These are phyloP conservation scores for Suillus subluteus DNA, from an alignment of 768 basidiomycete genomes.

Conservation along the genomic window DNA sequence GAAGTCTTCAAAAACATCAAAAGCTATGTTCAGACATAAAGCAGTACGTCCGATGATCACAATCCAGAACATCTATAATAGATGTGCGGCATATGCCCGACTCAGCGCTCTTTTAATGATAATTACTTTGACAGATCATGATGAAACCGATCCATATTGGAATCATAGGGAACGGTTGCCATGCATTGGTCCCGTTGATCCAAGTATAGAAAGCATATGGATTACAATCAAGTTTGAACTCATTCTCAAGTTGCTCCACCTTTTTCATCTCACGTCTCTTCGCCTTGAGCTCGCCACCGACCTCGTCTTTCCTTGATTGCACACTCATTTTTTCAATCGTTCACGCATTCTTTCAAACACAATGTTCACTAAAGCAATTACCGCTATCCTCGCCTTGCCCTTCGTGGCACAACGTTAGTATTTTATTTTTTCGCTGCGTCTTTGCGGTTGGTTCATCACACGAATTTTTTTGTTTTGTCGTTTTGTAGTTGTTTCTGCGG, in stretches of 20 bases:
- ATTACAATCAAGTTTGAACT: not conserved
- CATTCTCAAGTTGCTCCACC: not conserved
- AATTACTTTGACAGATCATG: not conserved
- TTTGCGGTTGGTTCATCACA: not conserved
- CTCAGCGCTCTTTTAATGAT: not conserved
- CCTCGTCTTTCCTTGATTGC: conserved; percentile 15
- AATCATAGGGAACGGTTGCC: conserved; percentile 8
- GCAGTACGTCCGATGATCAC: not conserved
- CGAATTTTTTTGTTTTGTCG: conserved; percentile 19
- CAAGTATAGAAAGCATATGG: not conserved
- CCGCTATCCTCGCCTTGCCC: conserved; percentile 49
- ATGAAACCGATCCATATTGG: not conserved
- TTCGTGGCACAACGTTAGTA: conserved; percentile 48
- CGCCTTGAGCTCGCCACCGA: conserved; percentile 8
- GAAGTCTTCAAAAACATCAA: not conserved
- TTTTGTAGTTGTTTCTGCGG: conserved; percentile 29
- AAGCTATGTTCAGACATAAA: not conserved
- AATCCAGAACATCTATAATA: not conserved
- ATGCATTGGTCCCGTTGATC: conserved; percentile 1
- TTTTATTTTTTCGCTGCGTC: not conserved
- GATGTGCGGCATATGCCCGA: not conserved
- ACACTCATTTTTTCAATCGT: conserved; percentile 23
- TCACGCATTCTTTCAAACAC: conserved; percentile 19
- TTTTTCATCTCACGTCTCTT: not conserved
- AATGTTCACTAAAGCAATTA: conserved; percentile 44